These are phyloP conservation scores for Coniosporium apollinis DNA, from an alignment of 495 filamentous ascomycete genomes.

Conservation along the genomic window DNA sequence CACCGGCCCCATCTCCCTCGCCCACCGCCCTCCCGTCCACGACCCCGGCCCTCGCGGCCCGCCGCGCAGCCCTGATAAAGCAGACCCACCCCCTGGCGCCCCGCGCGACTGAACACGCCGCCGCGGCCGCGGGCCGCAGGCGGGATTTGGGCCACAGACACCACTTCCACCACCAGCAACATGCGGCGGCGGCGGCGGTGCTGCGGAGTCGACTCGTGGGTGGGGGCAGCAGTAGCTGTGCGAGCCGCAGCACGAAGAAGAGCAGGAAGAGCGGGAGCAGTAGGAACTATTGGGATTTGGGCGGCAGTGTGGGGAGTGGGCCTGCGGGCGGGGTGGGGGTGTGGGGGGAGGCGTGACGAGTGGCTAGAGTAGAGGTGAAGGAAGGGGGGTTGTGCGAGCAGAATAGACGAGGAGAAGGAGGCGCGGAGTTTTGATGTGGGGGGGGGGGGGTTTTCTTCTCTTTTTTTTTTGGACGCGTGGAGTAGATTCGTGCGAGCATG, in stretches of 20 bases:
- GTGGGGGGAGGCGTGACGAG: conserved; percentile 67
- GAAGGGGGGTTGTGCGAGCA: too few relatives aligned
- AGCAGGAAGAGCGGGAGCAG: conserved; percentile 37
- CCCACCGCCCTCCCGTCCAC: conserved; percentile 15
- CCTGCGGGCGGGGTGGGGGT: conserved; percentile 46
- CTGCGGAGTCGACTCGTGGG: conserved; percentile 32
- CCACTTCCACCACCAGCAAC: not conserved
- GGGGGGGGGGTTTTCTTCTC: too few relatives aligned
- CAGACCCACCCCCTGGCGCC: conserved; percentile 74
- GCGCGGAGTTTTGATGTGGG: too few relatives aligned
- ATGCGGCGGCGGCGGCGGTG: conserved; percentile 17
- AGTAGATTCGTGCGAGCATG: too few relatives aligned
- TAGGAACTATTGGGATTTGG: conserved; percentile 77
- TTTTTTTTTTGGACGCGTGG: too few relatives aligned
- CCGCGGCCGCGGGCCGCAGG: conserved; percentile 34
- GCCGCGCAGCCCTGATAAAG: conserved; percentile 64
- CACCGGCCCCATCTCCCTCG: conserved; percentile 5
- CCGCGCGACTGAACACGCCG: conserved; percentile 28
- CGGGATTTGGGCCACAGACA: conserved; percentile 28
- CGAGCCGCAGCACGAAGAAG: conserved; percentile 60
- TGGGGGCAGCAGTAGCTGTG: conserved; percentile 43
- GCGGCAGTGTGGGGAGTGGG: conserved; percentile 61
- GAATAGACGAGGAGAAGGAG: too few relatives aligned
- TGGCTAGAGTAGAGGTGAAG: too few relatives aligned
- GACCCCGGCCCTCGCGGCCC: conserved; percentile 25